Conservation (phyloP, 257 asterid genomes). For the Prunella vulgaris region DNA sequence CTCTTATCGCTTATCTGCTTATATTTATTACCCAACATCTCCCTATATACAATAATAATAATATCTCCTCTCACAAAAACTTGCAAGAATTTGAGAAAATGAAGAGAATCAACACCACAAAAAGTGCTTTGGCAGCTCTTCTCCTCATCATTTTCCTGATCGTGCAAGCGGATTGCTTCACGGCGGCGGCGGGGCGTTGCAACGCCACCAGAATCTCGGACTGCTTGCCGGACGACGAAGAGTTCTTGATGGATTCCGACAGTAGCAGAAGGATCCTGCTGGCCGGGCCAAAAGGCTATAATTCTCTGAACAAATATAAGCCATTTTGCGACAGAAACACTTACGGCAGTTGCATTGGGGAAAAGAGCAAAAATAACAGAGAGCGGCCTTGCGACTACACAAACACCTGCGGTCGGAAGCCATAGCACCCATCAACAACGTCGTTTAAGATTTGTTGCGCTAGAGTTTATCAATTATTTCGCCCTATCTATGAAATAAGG, state of each 20-base stretch:
- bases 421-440: too few species aligned
- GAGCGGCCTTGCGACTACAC: background rate
- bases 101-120: background rate
- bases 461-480: too few species aligned
- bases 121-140: too few species aligned
- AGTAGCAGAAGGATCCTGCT: conserved; percentile 17
- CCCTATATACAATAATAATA: too few species aligned
- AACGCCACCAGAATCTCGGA: conserved; percentile 13
- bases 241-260: conserved; percentile 22
- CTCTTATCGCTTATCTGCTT: background rate
- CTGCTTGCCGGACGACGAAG: conserved; percentile 14
- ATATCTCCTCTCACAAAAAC: too few species aligned
- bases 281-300: too few species aligned
- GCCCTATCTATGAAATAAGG: too few species aligned
- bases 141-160: background rate
- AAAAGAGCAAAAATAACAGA: background rate
- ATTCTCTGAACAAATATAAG: background rate
- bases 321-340: background rate
- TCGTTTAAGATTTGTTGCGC: too few species aligned
- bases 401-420: too few species aligned
- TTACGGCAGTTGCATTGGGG: background rate
- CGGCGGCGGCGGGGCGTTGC: background rate
- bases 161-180: background rate
- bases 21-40: background rate
- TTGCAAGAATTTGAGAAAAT: too few species aligned